Evolutionary conservation across 768 basidiomycete genomes (phyloP), one percentile per base, ranked within the genome.

Genomic region (Strobilomyces confusus): DNA sequence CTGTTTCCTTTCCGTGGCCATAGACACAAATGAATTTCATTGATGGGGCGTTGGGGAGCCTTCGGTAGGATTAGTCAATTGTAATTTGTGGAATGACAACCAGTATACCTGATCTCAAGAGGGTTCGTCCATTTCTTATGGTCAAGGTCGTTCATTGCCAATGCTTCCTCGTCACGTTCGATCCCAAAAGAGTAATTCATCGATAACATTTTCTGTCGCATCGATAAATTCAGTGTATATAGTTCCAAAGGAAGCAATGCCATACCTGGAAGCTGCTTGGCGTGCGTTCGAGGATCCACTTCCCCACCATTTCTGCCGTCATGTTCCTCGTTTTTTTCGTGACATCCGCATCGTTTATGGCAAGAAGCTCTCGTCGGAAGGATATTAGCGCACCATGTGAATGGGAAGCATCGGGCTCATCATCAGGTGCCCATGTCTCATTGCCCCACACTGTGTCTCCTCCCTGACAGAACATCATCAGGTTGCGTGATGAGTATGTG

Each of bases 1-100:
- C 94, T 0, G 94, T 99, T 61, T 94, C 89, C 66, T 98, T 98
- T 19, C 95, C 95, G 59, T 92, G 87, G 0, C 95, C 95, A 72
- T 98, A 98, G 3, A 94, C 81, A 58, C 95, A 98, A 68, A 86
- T 89, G 26, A 95, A 85, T 64, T 87, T 91, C 85, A 97, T 88
- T 5, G 86, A 88, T 1, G 95, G 94, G 0, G 97, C 97, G 44
- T 83, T 71, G 1, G 95, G 95, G 17, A 99, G 74, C 58, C 90
- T 91, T 49, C 23, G 36, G 46, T 33, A 41, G 40, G 19, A 25
- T 22, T 0, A 5, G 41, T 45, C 12, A 60, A 42, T 25, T n/a
- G 33, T 51, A 41, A 25, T 32, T 44, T 38, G 50, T 36, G 13
- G 23, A 32, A 32, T 34, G 19, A 30, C 9, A 3, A 19, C 1